These are phyloP conservation scores for Alternaria atra DNA, from an alignment of 2,329 filamentous ascomycete genomes.

Conservation along the genomic window DNA sequence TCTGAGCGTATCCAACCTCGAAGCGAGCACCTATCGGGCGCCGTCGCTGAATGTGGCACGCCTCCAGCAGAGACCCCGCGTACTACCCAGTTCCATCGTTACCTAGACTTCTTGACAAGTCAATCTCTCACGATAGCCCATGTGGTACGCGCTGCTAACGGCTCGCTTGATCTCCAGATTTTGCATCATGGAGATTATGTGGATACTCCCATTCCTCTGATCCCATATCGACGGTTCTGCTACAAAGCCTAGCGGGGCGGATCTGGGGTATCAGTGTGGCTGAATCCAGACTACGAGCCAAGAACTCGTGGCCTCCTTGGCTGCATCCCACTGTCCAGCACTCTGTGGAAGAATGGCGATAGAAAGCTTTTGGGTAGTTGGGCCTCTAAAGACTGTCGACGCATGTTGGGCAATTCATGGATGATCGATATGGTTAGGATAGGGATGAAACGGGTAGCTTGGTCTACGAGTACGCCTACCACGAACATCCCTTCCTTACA, in stretches of 20 bases:
- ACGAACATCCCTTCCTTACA: slow-evolving; percentile 12
- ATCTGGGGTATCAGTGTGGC: slow-evolving; percentile 40
- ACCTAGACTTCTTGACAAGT: not conserved
- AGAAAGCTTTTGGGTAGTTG: not conserved
- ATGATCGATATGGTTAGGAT: slow-evolving; percentile 4
- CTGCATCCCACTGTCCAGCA: slow-evolving; percentile 27
- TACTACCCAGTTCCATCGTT: not conserved
- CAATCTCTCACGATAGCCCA: not conserved
- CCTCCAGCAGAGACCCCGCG: slow-evolving; percentile 4
- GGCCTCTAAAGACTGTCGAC: not conserved
- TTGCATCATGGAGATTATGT: slow-evolving; percentile 2
- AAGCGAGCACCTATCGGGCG: slow-evolving; percentile 20
- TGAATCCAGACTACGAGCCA: slow-evolving; percentile 46
- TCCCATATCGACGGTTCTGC: slow-evolving; percentile 7
- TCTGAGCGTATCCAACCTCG: slow-evolving; percentile 17
- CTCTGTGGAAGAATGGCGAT: slow-evolving; percentile 16
- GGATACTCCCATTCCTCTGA: slow-evolving; percentile 3
- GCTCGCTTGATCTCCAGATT: not conserved
- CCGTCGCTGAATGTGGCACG: slow-evolving; percentile 15
- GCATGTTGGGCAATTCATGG: not conserved
- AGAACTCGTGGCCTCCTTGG: slow-evolving; percentile 39
- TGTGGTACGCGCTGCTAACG: not conserved
- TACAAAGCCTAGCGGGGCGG: slow-evolving; percentile 18
- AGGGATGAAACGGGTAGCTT: slow-evolving; percentile 12
- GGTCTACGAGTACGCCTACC: slow-evolving; percentile 5